phyloP scores from a whole-genome alignment of 768 basidiomycete genomes.

The Suillus fuscotomentosus region DNA sequence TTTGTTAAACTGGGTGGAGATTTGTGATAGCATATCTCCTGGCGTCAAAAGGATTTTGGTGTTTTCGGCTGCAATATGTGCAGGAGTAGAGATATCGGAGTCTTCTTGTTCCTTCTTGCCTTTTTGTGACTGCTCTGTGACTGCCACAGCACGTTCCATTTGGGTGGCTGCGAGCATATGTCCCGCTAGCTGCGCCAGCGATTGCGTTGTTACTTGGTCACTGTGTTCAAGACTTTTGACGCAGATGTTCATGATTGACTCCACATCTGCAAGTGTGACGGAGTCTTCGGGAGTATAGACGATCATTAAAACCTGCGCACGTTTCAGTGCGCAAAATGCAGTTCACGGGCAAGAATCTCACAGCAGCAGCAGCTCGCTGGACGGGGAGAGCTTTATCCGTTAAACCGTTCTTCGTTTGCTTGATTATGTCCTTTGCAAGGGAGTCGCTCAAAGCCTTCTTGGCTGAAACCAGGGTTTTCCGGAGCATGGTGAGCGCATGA shows the following conservation, averaged over 20 bases:
- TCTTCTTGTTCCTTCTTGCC: conserved; percentile 61
- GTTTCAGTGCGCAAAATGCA: conserved; percentile 16
- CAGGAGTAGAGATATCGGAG: conserved; percentile 51
- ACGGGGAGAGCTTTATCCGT: conserved; percentile 83
- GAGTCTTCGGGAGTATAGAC: conserved; percentile 59
- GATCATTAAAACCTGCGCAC: conserved; percentile 46
- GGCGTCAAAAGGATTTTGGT: conserved; percentile 71
- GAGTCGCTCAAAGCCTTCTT: conserved; percentile 84
- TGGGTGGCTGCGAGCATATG: conserved; percentile 86
- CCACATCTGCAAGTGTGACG: conserved; percentile 69
- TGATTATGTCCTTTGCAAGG: conserved; percentile 75
- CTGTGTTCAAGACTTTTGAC: conserved; percentile 76
- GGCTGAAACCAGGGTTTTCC: conserved; percentile 77
- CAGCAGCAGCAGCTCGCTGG: conserved; percentile 82
- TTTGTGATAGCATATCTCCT: conserved; percentile 76
- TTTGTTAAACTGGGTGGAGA: conserved; percentile 83
- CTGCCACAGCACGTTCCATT: conserved; percentile 50
- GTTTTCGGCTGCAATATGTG: conserved; percentile 47
- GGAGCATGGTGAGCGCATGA: conserved; percentile 73
- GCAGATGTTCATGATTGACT: conserved; percentile 65
- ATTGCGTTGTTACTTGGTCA: conserved; percentile 80
- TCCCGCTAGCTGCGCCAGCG: conserved; percentile 78
- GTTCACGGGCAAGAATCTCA: conserved; percentile 28
- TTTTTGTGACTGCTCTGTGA: conserved; percentile 52
- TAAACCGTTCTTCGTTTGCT: conserved; percentile 73